Base-by-base conservation (phyloP, 2,329 filamentous ascomycete genomes). In the Fusarium stilboides region DNA sequence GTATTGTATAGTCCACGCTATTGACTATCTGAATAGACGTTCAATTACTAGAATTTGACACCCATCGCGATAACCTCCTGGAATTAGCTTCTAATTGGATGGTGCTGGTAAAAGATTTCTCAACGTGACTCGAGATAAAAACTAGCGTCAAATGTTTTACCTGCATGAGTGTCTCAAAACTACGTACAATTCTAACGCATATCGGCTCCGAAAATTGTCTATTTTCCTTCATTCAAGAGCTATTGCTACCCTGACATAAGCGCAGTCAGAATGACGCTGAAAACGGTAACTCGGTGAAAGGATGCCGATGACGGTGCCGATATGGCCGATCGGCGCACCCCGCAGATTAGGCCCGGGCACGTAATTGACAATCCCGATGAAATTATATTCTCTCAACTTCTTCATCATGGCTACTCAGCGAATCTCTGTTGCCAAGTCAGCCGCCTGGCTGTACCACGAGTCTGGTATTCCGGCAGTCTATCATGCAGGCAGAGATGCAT, bases 391-490 rank as follows among this genome's bases (percentile, higher is more conserved):
- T 47, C 55, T 49, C 42, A 45, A 34, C 39, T 8, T 44, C 22
- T 9, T 15, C 24, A 8, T 12, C 6, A 69, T 69, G 67, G 36
- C 67, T 20, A 49, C 36, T 12, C 57, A 51, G 24, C 37, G 51
- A 22, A 50, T 44, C 1, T 73, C 69, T 40, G 34, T 65, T 31
- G 36, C 44, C 31, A 73, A 70, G 40, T 62, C 65, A 2, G 59
- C 43, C 26, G 44, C 54, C 12, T 77, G 77, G 75, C 40, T 79
- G 15, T 84, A 81, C 63, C 79, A 80, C 42, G 84, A 85, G 73
- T 86, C 85, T 39, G 85, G 85, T 24, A 74, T 87, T 34, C 77
- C 76, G 15, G 83, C 85, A 2, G 77, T 87, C 17, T 80, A 82
- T 68, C 45, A 68, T 44, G 81, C 84, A 6, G 85, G 85, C 57